A percentile compares a stretch with the other conserved stretches of the same genome.
Conservation (phyloP, 75 land plant genomes). For the Chamaecyparis obtusa region DNA sequence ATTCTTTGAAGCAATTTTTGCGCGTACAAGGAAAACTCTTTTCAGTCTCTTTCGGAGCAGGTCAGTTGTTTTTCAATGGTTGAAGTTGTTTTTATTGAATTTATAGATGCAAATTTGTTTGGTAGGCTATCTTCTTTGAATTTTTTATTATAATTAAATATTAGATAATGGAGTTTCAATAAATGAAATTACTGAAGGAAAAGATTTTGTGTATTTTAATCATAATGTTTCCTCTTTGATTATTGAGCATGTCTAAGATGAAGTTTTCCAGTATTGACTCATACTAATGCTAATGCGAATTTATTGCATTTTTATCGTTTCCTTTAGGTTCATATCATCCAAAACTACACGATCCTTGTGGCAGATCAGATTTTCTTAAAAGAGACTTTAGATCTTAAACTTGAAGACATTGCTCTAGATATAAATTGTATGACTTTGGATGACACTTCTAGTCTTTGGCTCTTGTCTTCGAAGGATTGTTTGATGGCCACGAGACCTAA, state of each 20-base stretch:
- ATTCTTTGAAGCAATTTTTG: slow-evolving; percentile 53
- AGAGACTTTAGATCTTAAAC: neutral
- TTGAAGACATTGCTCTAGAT: neutral
- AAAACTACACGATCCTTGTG: neutral
- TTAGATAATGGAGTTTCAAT: neutral
- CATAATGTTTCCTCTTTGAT: neutral
- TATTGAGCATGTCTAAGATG: neutral
- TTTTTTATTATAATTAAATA: neutral
- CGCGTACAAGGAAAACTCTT: slow-evolving; percentile 60
- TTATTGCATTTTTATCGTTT: neutral
- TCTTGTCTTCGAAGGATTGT: neutral
- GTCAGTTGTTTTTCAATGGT: slow-evolving; percentile 22
- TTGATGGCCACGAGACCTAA: neutral
- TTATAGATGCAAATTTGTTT: neutral
- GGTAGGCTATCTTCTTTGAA: neutral
- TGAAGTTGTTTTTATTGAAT: neutral
- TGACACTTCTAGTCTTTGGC: neutral
- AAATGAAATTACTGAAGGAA: neutral
- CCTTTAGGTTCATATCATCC: neutral
- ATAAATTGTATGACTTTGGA: neutral
- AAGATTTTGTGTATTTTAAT: neutral
- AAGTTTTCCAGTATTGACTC: neutral
- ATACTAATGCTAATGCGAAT: neutral
- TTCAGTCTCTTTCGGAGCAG: slow-evolving; percentile 57
- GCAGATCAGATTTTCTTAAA: neutral